Evolutionary conservation across 495 filamentous ascomycete species (phyloP), one percentile per base, ranked within the genome.

Genomic region (Parachaetomium inaequale): DNA sequence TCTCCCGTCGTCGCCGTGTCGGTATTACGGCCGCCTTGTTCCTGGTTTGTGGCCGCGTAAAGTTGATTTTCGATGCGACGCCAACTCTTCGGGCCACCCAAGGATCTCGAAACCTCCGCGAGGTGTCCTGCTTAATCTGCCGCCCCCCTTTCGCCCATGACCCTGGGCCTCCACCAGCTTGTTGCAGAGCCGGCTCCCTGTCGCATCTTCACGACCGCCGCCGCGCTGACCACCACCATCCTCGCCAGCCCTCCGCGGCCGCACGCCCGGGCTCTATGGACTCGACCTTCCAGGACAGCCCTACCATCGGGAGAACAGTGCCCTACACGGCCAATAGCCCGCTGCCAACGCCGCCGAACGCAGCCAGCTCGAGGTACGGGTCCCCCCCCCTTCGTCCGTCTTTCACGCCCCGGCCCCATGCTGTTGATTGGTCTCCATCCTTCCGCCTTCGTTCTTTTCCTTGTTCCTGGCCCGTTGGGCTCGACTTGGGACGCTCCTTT

Each of bases 91-190:
- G 78, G 77, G 76, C 74, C 71, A 64, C 72, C 70, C 67, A 72
- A 72, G 75, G 73, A 74, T 72, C 73, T 79, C 77, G 76, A 80
- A 78, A 76, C 74, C 66, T 47, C 68, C 29, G 73, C 69, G 74
- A 72, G 73, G 61, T 70, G 66, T 71, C 70, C 68, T 74, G 71
- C 63, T 71, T 70, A 53, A 49, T 70, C 74, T 70, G 23, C 70
- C 67, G 68, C 36, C 57, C 31, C 49, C 53, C 43, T 40, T 42
- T 45, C 54, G 45, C 58, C 65, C 46, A 40, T 25, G 31, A 29
- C 7, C 52, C 32, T n/a, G 34, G 32, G 32, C 65, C 53, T 53
- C 55, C 51, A 63, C 59, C 63, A 19, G 63, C 40, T 62, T 63
- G 63, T 61, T 59, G 70, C 71, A 70, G 69, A 62, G 69, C 62